Conservation (phyloP, 208 protist species). For the Acanthamoeba healyi region DNA sequence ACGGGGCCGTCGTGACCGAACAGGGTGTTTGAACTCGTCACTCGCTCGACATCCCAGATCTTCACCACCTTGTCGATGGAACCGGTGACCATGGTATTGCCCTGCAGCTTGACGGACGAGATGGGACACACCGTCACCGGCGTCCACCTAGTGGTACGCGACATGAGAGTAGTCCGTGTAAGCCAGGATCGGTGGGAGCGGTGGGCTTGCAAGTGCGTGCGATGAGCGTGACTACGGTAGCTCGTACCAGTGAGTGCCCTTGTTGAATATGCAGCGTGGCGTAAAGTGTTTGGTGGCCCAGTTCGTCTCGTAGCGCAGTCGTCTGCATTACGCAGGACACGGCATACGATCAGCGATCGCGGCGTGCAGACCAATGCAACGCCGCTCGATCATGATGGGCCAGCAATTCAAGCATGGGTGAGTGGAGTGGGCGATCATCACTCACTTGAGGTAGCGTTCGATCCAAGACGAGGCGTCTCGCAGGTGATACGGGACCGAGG, state of each 20-base stretch:
- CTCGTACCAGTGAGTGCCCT: neutral
- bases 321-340: too few species aligned
- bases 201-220: neutral
- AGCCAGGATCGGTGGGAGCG: neutral
- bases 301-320: constrained; percentile 18
- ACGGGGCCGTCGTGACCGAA: constrained; percentile 49
- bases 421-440: neutral
- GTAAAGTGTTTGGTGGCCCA: constrained; percentile 23
- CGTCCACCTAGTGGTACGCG: neutral
- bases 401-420: too few species aligned
- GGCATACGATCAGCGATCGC: too few species aligned
- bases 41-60: constrained; percentile 19
- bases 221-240: neutral
- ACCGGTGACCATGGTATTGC: constrained; percentile 58
- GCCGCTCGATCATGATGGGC: too few species aligned
- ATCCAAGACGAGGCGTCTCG: neutral
- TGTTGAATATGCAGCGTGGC: constrained; percentile 19
- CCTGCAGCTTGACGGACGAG: constrained; percentile 41
- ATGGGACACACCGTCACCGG: constrained; percentile 60
- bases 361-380: too few species aligned
- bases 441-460: constrained; percentile 43
- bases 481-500: neutral
- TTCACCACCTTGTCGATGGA: constrained; percentile 70
- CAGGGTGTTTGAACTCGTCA: constrained; percentile 19
- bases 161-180: neutral